Base-by-base conservation (phyloP, 768 basidiomycete genomes). In the Hericium rajendrae region DNA sequence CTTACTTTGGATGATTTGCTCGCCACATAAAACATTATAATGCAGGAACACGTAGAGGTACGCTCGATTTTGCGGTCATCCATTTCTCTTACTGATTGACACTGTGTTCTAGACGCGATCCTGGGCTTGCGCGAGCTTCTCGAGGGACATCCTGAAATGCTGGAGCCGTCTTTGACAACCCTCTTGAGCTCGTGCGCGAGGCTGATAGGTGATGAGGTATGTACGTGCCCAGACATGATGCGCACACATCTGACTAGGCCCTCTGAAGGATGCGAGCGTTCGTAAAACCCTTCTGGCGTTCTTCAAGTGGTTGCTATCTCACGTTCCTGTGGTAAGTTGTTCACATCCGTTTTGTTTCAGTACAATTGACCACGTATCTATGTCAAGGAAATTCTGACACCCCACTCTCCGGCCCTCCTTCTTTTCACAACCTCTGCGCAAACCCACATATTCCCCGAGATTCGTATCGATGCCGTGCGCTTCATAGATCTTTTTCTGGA, bases 401-500 rank as follows among this genome's bases (percentile, higher is more conserved):
- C 94, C 4, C 91, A 97, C 66, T 76, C 86, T 0, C 74, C 89
- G 1, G 65, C 84, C 0, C 74, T 97, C 5, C 75, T 97, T 22
- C 80, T 98, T 15, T 95, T 94, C 68, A 83, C 84, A 0, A 85
- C 90, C 6, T 95, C 94, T 10, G 91, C 92, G 0, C 87, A 94
- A 68, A 94, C 91, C 0, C 89, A 94, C 64, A 95, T 98, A 50
- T 97, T 94, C 69, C 94, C 94, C 20, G 92, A 95, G 69, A 92
- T 97, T 59, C 81, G 93, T 15, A 79, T 97, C 40, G 94, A 97
- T 66, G 91, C 92, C 3, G 77, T 95, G 55, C 83, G 85, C 12
- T 82, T 92, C 62, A 70, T 97, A 46, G 80, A 88, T 64, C 67
- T 94, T 22, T 76, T 92, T 41, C 76, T 97, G 3, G 82, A 86